Percentiles rank a stretch among this genome's conserved stretches.
phyloP scores from a whole-genome alignment of 2,329 filamentous ascomycete species.

The Penicillium paneum region DNA sequence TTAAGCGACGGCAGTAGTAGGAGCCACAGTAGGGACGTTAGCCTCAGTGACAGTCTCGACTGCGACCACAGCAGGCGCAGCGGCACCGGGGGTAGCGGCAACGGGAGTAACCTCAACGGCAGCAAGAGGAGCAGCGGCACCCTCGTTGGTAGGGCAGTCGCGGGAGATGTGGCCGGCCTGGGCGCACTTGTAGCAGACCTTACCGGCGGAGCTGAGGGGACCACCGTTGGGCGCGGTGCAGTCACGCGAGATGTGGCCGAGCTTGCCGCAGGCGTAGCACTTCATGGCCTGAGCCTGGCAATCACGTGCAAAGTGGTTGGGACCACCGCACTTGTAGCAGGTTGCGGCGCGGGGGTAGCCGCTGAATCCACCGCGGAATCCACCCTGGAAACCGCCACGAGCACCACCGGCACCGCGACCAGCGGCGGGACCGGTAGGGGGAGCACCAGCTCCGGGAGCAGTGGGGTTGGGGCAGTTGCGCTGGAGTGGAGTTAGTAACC shows the following conservation, averaged over 20 bases:
- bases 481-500: conserved; percentile 39
- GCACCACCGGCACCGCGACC: conserved; percentile 63
- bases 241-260: conserved; percentile 89
- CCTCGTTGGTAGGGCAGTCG: conserved; percentile 76
- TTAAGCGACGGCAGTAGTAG: conserved; percentile 48
- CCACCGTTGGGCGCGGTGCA: conserved; percentile 97
- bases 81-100: conserved; percentile 22
- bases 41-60: conserved; percentile 37
- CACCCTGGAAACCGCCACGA: conserved; percentile 63
- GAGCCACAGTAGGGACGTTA: conserved; percentile 32
- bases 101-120: conserved; percentile 23
- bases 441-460: conserved; percentile 63
- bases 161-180: conserved; percentile 94
- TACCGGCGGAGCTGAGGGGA: conserved; percentile 89
- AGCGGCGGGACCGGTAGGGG: conserved; percentile 37
- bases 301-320: conserved; percentile 97
- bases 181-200: conserved; percentile 98
- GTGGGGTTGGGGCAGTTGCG: conserved; percentile 62
- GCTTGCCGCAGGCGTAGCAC: conserved; percentile 95
- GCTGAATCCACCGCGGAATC: conserved; percentile 70
- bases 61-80: conserved; percentile 36
- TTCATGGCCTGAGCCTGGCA: conserved; percentile 99
- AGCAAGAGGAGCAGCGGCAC: conserved; percentile 36
- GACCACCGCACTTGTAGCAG: conserved; percentile 72
- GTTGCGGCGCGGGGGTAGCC: conserved; percentile 56